Conservation (phyloP, 345 rosid species). For the Salix arbutifolia region DNA sequence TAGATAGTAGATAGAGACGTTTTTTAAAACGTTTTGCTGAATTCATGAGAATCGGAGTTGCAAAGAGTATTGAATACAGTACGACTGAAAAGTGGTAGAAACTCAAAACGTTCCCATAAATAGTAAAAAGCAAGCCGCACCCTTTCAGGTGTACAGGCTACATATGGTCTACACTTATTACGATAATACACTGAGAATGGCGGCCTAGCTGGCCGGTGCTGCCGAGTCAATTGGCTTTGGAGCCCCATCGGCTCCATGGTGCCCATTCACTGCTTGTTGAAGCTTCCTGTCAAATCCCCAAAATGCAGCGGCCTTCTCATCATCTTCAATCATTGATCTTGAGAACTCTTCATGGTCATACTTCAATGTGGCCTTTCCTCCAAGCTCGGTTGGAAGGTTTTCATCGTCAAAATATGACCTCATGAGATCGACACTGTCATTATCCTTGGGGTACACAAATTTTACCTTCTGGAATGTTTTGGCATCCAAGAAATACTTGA, state of each 20-base stretch:
- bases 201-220: slow-evolving; percentile 35
- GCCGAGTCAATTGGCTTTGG: slow-evolving; percentile 45
- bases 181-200: background rate
- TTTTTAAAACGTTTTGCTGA: too few relatives aligned
- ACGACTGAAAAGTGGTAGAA: too few relatives aligned
- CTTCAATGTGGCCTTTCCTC: slow-evolving; percentile 66
- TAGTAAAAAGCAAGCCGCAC: background rate
- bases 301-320: slow-evolving; percentile 49
- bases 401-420: slow-evolving; percentile 63
- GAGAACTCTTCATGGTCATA: slow-evolving; percentile 88
- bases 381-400: slow-evolving; percentile 80
- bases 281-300: slow-evolving; percentile 56
- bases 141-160: background rate
- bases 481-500: slow-evolving; percentile 80
- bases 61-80: too few relatives aligned
- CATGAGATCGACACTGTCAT: slow-evolving; percentile 77
- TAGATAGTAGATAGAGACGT: too few relatives aligned
- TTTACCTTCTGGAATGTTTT: slow-evolving; percentile 86
- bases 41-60: too few relatives aligned
- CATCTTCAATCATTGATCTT: slow-evolving; percentile 68
- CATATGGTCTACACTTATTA: background rate
- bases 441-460: slow-evolving; percentile 86
- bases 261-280: slow-evolving; percentile 31
- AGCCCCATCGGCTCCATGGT: slow-evolving; percentile 51
- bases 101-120: too few relatives aligned